Evolutionary conservation across 306 rosid genomes (phyloP).

Genomic region (Rosa persica): DNA sequence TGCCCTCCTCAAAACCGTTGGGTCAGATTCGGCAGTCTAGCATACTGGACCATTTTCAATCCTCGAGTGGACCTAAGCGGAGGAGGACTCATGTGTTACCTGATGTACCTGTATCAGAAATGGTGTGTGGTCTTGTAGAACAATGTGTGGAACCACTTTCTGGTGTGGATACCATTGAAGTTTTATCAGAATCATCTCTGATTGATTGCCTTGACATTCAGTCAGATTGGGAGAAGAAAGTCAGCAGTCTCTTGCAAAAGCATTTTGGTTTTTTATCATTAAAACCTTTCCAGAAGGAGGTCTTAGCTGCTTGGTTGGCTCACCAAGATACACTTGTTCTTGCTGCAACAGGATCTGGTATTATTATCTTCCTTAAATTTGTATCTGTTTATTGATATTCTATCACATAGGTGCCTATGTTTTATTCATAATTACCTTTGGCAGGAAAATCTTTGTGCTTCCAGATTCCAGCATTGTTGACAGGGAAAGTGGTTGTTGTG

Average conservation of each 20-base stretch:
- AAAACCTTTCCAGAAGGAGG: conserved; percentile 82
- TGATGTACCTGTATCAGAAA: conserved; percentile 23
- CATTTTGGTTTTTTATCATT: conserved; percentile 65
- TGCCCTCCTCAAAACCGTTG: conserved; percentile 21
- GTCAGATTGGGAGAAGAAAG: conserved; percentile 56
- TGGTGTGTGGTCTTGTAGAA: conserved; percentile 11
- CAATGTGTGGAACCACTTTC: conserved; percentile 12
- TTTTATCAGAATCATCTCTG: conserved; percentile 16
- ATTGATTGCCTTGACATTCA: conserved; percentile 26
- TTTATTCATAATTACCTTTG: conserved; percentile 24
- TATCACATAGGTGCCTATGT: conserved; percentile 16
- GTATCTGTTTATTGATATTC: conserved; percentile 9
- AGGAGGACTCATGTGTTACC: conserved; percentile 21
- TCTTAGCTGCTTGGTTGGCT: conserved; percentile 65
- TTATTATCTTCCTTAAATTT: conserved; percentile 15
- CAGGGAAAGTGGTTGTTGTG: conserved; percentile 94
- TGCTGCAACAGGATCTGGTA: conserved; percentile 96
- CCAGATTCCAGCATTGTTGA: conserved; percentile 87
- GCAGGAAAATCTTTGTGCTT: conserved; percentile 93
- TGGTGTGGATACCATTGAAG: neutral
- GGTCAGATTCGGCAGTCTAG: conserved; percentile 58
- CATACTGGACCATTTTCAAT: conserved; percentile 60
- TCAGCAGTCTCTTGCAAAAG: conserved; percentile 49
- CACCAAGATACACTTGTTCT: conserved; percentile 78
- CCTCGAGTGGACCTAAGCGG: conserved; percentile 28